A percentile compares a stretch with the other conserved stretches of the same genome.
Conservation (phyloP, 306 rosid genomes). For the Ammopiptanthus mongolicus region DNA sequence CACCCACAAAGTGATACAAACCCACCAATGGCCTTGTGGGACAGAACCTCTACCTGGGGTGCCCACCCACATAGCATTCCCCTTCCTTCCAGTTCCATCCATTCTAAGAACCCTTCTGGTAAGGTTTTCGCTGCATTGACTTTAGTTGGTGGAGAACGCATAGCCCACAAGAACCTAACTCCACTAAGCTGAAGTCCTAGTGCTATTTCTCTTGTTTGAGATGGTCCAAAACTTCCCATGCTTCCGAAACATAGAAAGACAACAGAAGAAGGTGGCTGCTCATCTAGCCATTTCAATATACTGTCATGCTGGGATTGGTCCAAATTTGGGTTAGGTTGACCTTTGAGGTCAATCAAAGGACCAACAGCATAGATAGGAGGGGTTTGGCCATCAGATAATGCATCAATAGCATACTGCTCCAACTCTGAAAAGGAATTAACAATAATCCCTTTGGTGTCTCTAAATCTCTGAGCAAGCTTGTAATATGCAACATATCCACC, state of each 20-base stretch:
- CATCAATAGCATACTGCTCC: constrained; percentile 34
- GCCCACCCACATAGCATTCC: constrained; percentile 63
- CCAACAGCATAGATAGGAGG: constrained; percentile 61
- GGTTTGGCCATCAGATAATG: constrained; percentile 19
- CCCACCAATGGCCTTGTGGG: constrained; percentile 48
- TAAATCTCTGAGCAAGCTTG: constrained; percentile 33
- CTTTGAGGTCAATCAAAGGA: constrained; percentile 41
- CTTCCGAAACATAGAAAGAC: constrained; percentile 70
- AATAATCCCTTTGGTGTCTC: constrained; percentile 50
- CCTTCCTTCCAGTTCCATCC: constrained; percentile 33
- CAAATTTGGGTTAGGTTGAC: constrained; percentile 20
- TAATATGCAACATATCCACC: constrained; percentile 44
- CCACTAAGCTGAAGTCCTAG: constrained; percentile 43
- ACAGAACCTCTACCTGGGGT: constrained; percentile 48
- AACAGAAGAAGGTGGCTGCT: constrained; percentile 41
- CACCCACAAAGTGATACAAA: constrained; percentile 68
- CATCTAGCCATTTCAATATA: constrained; percentile 53
- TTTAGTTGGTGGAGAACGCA: constrained; percentile 21
- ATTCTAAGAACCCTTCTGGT: constrained; percentile 59
- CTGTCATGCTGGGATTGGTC: constrained; percentile 32
- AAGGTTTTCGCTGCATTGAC: constrained; percentile 18
- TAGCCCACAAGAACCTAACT: constrained; percentile 53
- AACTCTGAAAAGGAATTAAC: constrained; percentile 47
- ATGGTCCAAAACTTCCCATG: constrained; percentile 40
- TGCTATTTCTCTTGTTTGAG: constrained; percentile 58